Evolutionary conservation across 805 yeast genomes (phyloP).

Genomic region (Isabelozyma heimii): DNA sequence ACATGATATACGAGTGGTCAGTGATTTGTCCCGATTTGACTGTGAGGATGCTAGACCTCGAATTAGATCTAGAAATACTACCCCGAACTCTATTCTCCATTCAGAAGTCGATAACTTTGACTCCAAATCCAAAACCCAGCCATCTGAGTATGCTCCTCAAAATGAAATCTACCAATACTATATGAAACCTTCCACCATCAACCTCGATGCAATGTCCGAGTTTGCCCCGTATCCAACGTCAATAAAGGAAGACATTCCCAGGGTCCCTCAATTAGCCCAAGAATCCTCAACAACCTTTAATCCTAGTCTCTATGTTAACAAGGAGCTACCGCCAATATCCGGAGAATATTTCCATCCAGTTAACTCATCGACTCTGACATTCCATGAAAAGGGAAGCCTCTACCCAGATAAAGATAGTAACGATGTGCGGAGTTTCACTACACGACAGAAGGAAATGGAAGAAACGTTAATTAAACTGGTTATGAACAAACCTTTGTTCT

Average conservation of each 20-base stretch:
- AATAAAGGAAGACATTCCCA: conserved; percentile 1
- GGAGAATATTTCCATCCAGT: background rate
- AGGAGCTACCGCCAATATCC: background rate
- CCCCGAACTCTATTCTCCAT: conserved; percentile 21
- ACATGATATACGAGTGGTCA: conserved; percentile 22
- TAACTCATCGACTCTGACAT: background rate
- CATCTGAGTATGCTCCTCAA: conserved; percentile 5
- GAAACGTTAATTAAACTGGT: conserved; percentile 25
- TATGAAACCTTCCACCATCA: conserved; percentile 9
- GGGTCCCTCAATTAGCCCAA: background rate
- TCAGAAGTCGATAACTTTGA: background rate
- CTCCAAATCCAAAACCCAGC: conserved; percentile 1
- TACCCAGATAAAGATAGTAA: conserved; percentile 1
- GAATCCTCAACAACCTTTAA: background rate
- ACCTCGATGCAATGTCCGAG: conserved; percentile 3
- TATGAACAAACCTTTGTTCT: conserved; percentile 30
- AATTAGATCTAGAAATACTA: conserved; percentile 27
- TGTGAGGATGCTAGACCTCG: conserved; percentile 20
- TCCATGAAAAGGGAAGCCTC: conserved; percentile 6
- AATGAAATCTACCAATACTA: conserved; percentile 15
- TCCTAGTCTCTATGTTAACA: background rate
- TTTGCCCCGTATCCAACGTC: conserved; percentile 14
- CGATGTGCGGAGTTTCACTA: conserved; percentile 16
- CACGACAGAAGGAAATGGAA: conserved; percentile 23
- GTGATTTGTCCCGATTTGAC: conserved; percentile 33